These are phyloP conservation scores for Xanthoconium stramineum DNA, from an alignment of 768 basidiomycete genomes.

Conservation along the genomic window DNA sequence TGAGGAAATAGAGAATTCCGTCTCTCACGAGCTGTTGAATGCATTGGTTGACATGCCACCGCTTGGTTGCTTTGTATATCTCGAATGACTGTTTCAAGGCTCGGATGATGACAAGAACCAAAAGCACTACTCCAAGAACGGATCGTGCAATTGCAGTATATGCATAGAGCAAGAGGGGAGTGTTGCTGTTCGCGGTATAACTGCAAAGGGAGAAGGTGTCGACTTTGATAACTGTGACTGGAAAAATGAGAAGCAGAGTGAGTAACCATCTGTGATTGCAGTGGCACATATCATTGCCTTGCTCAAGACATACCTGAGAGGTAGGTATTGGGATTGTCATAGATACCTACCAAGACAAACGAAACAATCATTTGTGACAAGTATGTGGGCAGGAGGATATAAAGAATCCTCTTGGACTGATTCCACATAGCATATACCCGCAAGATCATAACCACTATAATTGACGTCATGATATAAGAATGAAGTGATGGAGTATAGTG, in stretches of 20 bases:
- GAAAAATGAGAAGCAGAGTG: neutral
- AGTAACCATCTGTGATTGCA: neutral
- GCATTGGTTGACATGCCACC: neutral
- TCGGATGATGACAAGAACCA: neutral
- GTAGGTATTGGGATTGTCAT: neutral
- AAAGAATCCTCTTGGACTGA: neutral
- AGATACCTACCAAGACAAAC: neutral
- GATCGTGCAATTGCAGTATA: neutral
- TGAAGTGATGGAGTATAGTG: neutral
- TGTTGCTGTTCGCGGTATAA: neutral
- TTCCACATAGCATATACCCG: conserved; percentile 2
- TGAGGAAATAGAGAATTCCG: neutral
- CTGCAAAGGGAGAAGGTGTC: neutral
- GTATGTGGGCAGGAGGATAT: neutral
- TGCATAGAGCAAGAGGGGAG: neutral
- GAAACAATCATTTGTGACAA: neutral
- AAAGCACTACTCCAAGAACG: neutral
- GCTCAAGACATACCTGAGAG: neutral
- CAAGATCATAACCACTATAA: neutral
- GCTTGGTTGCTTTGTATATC: neutral
- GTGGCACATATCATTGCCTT: too few relatives aligned
- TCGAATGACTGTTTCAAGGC: neutral
- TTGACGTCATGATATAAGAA: neutral
- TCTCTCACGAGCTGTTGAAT: neutral
- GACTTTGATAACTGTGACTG: neutral